phyloP scores from a whole-genome alignment of 2,329 filamentous ascomycete species.

The Claviceps sorghi region DNA sequence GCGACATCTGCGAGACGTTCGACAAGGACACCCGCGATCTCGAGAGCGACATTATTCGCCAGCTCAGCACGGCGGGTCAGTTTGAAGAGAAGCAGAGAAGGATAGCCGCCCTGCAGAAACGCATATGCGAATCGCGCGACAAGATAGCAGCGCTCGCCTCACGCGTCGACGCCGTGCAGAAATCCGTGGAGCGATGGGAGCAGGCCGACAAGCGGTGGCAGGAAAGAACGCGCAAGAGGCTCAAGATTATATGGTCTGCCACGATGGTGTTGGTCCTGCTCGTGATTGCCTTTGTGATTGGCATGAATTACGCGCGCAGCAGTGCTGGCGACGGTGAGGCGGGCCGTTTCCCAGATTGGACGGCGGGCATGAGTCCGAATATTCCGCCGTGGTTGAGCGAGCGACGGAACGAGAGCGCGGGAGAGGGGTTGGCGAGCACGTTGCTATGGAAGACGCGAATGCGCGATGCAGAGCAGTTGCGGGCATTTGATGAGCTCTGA shows the following conservation, averaged over 20 bases:
- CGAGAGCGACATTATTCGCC: slow-evolving; percentile 42
- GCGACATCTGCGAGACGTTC: slow-evolving; percentile 44
- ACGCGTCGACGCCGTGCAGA: slow-evolving; percentile 48
- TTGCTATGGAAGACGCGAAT: slow-evolving; percentile 14
- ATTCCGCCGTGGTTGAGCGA: slow-evolving; percentile 7
- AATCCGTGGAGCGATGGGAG: slow-evolving; percentile 54
- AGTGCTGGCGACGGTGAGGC: neutral
- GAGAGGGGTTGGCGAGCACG: slow-evolving; percentile 11
- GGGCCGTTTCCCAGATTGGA: neutral
- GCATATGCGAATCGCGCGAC: slow-evolving; percentile 45
- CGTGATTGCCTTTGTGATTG: slow-evolving; percentile 28
- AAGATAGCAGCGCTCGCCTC: slow-evolving; percentile 45
- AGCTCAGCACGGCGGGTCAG: slow-evolving; percentile 44
- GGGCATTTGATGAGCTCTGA: slow-evolving; percentile 34
- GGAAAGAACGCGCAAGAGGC: slow-evolving; percentile 47
- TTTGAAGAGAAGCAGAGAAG: slow-evolving; percentile 51
- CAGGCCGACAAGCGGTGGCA: slow-evolving; percentile 52
- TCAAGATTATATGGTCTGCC: slow-evolving; percentile 50
- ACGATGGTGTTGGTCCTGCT: slow-evolving; percentile 34
- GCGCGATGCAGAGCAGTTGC: slow-evolving; percentile 23
- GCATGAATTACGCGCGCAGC: slow-evolving; percentile 12
- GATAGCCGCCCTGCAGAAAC: slow-evolving; percentile 45
- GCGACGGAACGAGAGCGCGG: slow-evolving; percentile 6
- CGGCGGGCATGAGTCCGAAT: slow-evolving; percentile 3
- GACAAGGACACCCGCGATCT: slow-evolving; percentile 43